These are phyloP conservation scores for Geotrichum candidum DNA, from an alignment of 1,139 yeast genomes.

Conservation along the genomic window DNA sequence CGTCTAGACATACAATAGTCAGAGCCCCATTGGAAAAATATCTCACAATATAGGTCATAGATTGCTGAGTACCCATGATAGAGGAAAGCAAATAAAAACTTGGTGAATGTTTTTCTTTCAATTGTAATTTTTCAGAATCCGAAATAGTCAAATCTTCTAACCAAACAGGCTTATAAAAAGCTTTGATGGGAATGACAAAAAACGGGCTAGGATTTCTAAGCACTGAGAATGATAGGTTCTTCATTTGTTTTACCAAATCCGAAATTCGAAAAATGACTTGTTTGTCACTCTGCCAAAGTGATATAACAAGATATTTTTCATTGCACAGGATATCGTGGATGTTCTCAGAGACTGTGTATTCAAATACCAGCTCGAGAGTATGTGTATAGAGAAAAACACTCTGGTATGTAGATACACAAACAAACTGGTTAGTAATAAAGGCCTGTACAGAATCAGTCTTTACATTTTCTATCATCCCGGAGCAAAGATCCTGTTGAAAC, in stretches of 20 bases:
- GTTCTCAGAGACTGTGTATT: background rate
- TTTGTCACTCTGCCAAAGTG: background rate
- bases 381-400: background rate
- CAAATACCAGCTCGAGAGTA: background rate
- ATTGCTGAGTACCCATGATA: background rate
- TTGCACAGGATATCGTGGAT: background rate
- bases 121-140: background rate
- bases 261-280: background rate
- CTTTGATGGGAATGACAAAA: background rate
- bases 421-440: background rate
- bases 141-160: no score
- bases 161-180: no score
- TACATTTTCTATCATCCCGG: background rate
- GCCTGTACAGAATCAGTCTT: background rate
- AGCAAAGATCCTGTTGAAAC: background rate
- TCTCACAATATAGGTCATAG: background rate
- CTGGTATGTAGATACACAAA: background rate
- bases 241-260: background rate
- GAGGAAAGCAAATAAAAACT: background rate
- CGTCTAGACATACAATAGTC: background rate
- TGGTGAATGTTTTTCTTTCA: background rate
- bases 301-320: background rate
- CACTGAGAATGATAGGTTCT: background rate
- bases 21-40: background rate
- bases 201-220: background rate